These are phyloP conservation scores for Nidularia pulvinata DNA, from an alignment of 768 basidiomycete genomes.

Conservation along the genomic window DNA sequence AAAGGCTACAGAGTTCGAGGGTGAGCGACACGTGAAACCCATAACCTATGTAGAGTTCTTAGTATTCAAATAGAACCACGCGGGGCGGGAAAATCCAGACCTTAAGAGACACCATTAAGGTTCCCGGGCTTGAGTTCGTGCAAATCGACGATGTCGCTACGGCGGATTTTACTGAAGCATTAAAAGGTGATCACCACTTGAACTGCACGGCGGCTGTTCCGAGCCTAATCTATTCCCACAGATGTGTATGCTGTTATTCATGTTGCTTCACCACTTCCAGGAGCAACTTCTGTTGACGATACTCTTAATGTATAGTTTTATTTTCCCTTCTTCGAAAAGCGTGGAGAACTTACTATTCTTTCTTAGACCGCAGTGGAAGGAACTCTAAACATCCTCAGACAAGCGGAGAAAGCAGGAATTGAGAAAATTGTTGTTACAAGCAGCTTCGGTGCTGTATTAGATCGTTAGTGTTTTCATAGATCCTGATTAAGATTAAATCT, in stretches of 20 bases:
- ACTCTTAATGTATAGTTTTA: conserved; percentile 16
- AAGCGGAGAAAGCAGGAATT: conserved; percentile 32
- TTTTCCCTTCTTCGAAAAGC: neutral
- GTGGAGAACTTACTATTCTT: neutral
- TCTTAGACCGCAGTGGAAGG: conserved; percentile 33
- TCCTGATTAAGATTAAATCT: neutral
- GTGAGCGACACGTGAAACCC: conserved; percentile 12
- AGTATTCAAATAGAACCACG: conserved; percentile 19
- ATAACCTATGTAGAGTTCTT: too few species aligned
- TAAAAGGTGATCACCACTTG: conserved; percentile 24
- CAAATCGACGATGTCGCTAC: conserved; percentile 26
- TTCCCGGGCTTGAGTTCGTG: conserved; percentile 24
- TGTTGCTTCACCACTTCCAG: conserved; percentile 34
- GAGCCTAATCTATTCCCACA: neutral
- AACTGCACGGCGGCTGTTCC: neutral
- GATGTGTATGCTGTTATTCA: conserved; percentile 50
- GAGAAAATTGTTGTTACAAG: conserved; percentile 31
- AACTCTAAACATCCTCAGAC: conserved; percentile 36
- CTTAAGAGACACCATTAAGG: conserved; percentile 15
- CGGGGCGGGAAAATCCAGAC: conserved; percentile 25
- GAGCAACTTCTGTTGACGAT: conserved; percentile 16
- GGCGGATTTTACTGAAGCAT: conserved; percentile 43
- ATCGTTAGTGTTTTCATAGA: conserved; percentile 15
- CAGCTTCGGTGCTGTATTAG: conserved; percentile 25
- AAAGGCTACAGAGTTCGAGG: conserved; percentile 38